Evolutionary conservation across 306 rosid genomes (phyloP), one percentile per base, ranked within the genome.

Genomic region (Pyrus communis): DNA sequence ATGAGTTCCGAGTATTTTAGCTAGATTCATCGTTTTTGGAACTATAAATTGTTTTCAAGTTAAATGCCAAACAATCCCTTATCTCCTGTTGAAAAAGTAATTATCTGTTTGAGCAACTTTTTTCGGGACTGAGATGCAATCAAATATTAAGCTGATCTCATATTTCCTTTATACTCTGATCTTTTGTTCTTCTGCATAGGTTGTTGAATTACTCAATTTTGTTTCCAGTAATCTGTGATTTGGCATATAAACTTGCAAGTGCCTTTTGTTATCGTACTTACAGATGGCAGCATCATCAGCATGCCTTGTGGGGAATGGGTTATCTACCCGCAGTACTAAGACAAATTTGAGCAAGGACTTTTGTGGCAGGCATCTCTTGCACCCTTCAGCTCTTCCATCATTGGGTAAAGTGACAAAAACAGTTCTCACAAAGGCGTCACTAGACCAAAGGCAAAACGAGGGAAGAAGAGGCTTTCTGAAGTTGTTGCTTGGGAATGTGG

Each of bases 391-490:
- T 74, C 78, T 76, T 77, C 81, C 81, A 13, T 86, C 93, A 12
- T 73, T 79, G 81, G 81, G 28, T 73, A 84, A 70, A 80, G 86
- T 57, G 60, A 77, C 87, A 3, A 90, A 77, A 78, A 35, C 74
- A 28, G 75, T 81, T 82, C 58, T 67, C n/a, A 75, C 82, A 15
- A 88, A 84, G 77, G 97, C 90, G 57, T 89, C 96, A 40, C 55
- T 78, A 63, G 97, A 90, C 72, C 85, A 85, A 70, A 80, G 61
- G 76, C 84, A 80, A 69, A 83, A 79, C 61, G 96, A 90, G 77
- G 91, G 91, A 61, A 90, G 99, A 86, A 90, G 97, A 88, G 88
- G 81, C 69, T 88, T 95, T 86, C 84, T 95, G 14, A 95, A 90
- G 82, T 80, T 88, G 73, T 82, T 93, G 83, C 81, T 88, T 42